Evolutionary conservation across 306 rosid genomes (phyloP).

Genomic region (Dryas alaskensis): DNA sequence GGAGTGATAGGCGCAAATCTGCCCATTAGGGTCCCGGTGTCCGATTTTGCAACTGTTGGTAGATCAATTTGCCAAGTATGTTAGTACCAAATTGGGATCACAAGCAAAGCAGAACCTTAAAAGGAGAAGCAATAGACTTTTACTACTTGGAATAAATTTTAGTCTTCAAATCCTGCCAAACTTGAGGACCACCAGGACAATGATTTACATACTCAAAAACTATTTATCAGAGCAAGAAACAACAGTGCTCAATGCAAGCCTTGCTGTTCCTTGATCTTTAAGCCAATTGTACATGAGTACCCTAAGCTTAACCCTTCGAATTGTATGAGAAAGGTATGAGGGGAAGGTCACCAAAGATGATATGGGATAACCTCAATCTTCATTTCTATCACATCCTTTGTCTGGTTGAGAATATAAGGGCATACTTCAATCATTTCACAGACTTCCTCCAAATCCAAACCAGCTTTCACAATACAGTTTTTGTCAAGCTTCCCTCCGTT

Average conservation of each 20-base stretch:
- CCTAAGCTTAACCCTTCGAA: slow-evolving; percentile 49
- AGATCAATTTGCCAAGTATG: not conserved
- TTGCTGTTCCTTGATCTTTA: slow-evolving; percentile 35
- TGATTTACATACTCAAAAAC: slow-evolving; percentile 43
- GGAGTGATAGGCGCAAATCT: too few species aligned
- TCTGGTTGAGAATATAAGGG: slow-evolving; percentile 59
- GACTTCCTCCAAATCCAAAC: slow-evolving; percentile 41
- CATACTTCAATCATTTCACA: slow-evolving; percentile 38
- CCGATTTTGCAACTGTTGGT: too few species aligned
- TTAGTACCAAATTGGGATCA: not conserved
- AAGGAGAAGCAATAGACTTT: not conserved
- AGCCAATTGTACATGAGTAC: slow-evolving; percentile 60
- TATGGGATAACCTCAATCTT: slow-evolving; percentile 56
- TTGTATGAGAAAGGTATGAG: slow-evolving; percentile 41
- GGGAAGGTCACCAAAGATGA: slow-evolving; percentile 48
- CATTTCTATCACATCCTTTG: slow-evolving; percentile 35
- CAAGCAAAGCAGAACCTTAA: not conserved
- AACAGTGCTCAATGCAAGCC: slow-evolving; percentile 55
- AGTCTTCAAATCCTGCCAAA: slow-evolving; percentile 53
- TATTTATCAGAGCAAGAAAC: slow-evolving; percentile 40
- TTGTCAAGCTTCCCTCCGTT: slow-evolving; percentile 62
- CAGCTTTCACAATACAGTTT: slow-evolving; percentile 57
- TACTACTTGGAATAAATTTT: slow-evolving; percentile 24
- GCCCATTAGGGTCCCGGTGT: too few species aligned
- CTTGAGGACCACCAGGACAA: slow-evolving; percentile 49